Evolutionary conservation across 495 filamentous ascomycete species (phyloP).

Genomic region (Penicillium angulare): DNA sequence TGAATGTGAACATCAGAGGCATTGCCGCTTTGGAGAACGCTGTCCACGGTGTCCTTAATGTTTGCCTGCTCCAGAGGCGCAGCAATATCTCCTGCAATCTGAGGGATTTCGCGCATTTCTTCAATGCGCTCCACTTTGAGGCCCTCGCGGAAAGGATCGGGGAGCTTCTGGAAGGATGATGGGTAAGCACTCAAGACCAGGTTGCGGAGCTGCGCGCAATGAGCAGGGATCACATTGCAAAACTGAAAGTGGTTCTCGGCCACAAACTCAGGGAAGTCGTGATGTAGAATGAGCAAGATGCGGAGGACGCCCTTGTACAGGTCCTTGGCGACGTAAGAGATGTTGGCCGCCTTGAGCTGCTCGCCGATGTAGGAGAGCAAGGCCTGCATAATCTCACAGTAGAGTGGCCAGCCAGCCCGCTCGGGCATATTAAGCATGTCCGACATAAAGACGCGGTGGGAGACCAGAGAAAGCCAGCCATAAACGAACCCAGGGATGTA

Average conservation of each 20-base stretch:
- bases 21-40: slow-evolving; percentile 56
- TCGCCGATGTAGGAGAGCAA: slow-evolving; percentile 74
- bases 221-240: slow-evolving; percentile 78
- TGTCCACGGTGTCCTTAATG: slow-evolving; percentile 67
- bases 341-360: slow-evolving; percentile 69
- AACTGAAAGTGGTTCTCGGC: slow-evolving; percentile 82
- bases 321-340: slow-evolving; percentile 70
- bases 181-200: slow-evolving; percentile 84
- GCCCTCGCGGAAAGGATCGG: slow-evolving; percentile 76
- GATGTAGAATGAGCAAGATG: slow-evolving; percentile 79
- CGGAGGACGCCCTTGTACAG: slow-evolving; percentile 83
- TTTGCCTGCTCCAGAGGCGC: slow-evolving; percentile 57
- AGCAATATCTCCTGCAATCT: slow-evolving; percentile 59
- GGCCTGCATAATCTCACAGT: slow-evolving; percentile 71
- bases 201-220: slow-evolving; percentile 87
- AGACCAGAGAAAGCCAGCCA: slow-evolving; percentile 77
- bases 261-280: slow-evolving; percentile 93
- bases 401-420: slow-evolving; percentile 70
- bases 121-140: slow-evolving; percentile 80
- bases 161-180: slow-evolving; percentile 68
- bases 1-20: slow-evolving; percentile 65
- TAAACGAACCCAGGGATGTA: slow-evolving; percentile 80
- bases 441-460: slow-evolving; percentile 86
- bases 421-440: slow-evolving; percentile 68
- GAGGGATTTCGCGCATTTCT: slow-evolving; percentile 67